Evolutionary conservation across 805 yeast genomes (phyloP), one percentile per base, ranked within the genome.

Genomic region (Saccharomycopsis guyanensis): DNA sequence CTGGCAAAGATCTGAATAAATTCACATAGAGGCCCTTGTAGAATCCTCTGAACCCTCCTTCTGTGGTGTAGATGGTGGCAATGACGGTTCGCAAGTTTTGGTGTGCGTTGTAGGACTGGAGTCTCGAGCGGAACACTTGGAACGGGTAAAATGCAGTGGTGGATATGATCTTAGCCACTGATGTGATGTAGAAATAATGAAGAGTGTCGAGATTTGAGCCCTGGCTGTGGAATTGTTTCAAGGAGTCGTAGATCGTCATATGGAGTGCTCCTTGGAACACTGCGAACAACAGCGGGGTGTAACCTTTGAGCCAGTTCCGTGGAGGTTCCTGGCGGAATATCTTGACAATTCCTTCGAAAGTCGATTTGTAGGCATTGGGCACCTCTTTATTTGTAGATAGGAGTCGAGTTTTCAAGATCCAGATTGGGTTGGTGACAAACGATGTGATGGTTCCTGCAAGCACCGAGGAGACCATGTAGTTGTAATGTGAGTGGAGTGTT

Each of bases 331-430:
- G 65, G 23, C 53, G 55, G 12, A 68, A 51, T 12, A 86, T 72
- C 20, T 69, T 59, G 4, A 47, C 46, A 0, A 78, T 56, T 1
- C 95, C 94, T 49, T 78, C 76, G 16, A 57, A 8, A 4, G 80
- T 63, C 0, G 86, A 76, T 7, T 62, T 61, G 57, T 87, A 86
- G 0, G 86, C 80, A 13, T 71, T 72, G 0, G 69, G 67, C 0
- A 65, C 55, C 1, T 50, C 50, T 33, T 65, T 63, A 2, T 74
- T 63, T 2, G 62, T 60, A 24, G 88, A 78, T 56, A 89, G 70
- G 54, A 91, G 82, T 51, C 97, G 71, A 0, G 98, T 93, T 62
- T 93, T 93, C 16, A 93, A 61, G 1, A 93, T 96, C 98, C 98
- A 91, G 8, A 91, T 74, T 1, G 98, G 98, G 59, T 88, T 93